Percentiles rank a stretch among this genome's conserved stretches.
Evolutionary conservation across 2,329 filamentous ascomycete genomes (phyloP).

Genomic region (Pyrenophora graminea): DNA sequence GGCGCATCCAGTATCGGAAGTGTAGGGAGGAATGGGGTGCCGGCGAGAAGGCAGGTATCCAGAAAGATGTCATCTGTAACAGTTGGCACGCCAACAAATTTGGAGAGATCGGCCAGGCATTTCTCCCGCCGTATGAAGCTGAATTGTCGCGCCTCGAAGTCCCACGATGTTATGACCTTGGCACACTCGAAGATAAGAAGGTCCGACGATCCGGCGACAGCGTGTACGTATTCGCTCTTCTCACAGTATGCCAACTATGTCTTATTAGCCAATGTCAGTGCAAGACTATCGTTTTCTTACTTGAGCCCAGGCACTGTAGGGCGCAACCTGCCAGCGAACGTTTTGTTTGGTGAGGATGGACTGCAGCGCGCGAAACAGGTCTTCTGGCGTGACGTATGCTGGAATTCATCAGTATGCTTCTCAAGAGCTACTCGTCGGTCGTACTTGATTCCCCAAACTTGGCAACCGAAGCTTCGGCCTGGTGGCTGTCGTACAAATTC

Average conservation of each 20-base stretch:
- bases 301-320: conserved; percentile 86
- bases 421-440: not conserved
- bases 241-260: conserved; percentile 76
- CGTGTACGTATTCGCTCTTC: conserved; percentile 65
- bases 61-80: conserved; percentile 75
- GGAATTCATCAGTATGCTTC: conserved; percentile 18
- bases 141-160: conserved; percentile 72
- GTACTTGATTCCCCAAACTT: conserved; percentile 85
- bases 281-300: conserved; percentile 50
- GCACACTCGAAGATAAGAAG: conserved; percentile 83
- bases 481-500: conserved; percentile 80
- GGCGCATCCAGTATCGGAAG: conserved; percentile 75
- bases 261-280: not conserved
- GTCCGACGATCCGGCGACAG: conserved; percentile 82
- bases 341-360: conserved; percentile 69
- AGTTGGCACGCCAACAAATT: conserved; percentile 45
- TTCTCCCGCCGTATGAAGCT: conserved; percentile 66
- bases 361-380: conserved; percentile 78
- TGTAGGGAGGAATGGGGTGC: conserved; percentile 76
- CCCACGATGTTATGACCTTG: conserved; percentile 69
- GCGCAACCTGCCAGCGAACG: conserved; percentile 79
- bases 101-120: conserved; percentile 68
- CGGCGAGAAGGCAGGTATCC: conserved; percentile 81
- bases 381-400: conserved; percentile 69
- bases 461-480: conserved; percentile 78